Base-by-base conservation (phyloP, 176 grass and related monocot genomes). In the Eleusine indica region DNA sequence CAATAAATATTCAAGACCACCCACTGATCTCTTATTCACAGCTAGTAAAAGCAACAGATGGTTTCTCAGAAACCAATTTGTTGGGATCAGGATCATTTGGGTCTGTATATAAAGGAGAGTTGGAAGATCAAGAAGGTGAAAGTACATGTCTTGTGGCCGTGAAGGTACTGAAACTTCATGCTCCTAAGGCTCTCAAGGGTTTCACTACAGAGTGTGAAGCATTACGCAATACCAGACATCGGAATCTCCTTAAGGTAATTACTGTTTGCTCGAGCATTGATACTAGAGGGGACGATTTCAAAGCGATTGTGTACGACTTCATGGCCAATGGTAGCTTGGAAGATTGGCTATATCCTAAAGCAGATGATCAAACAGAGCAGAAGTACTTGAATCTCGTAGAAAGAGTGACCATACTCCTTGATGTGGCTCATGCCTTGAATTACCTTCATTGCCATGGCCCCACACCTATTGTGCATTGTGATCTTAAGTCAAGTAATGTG, bases 191-290 rank as follows among this genome's bases (percentile, higher is more conserved):
- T 10, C 39, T 74, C 13, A 86, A 53, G 8, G 86, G 87, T 81
- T 86, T 89, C 28, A 25, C 16, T 3, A 37, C 14, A 13, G 87
- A 89, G 71, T 89, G 87, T n/a, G 77, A 89, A 77, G 76, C 77
- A 0, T 68, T 85, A 51, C 75, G 75, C 74, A 89, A 79, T 19
- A 0, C 68, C 1, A 74, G 75, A 0, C 87, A 89, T 5, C 73
- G 82, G 15, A 89, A 89, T 80, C 80, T 87, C 49, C 72, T 87
- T 12, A 87, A 76, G 49, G 25, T 75, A 73, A 49, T 89, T 0
- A 89, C 87, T 44, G 8, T 57, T 6, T 82, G 83, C n/a, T 89
- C 87, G 32, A 89, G 87, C 12, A 70, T 86, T 9, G 87, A 89
- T 42, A 80, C 12, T 18, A 85, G 7, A 2, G 87, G 87, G 10